Percentiles rank a stretch among this genome's conserved stretches.
Evolutionary conservation across 768 basidiomycete genomes (phyloP).

Genomic region (Rhodotorula babjevae): DNA sequence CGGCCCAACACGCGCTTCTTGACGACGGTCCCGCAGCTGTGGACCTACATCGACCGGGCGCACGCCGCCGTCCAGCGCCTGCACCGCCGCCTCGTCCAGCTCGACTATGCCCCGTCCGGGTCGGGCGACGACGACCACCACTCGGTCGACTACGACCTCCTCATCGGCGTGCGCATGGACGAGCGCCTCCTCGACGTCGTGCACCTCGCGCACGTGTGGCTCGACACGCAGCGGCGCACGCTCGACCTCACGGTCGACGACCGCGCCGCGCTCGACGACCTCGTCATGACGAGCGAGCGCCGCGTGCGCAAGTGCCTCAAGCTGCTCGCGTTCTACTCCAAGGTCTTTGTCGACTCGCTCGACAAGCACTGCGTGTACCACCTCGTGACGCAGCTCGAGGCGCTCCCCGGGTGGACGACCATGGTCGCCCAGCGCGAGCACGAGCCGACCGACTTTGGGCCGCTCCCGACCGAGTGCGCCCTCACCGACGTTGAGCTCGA

Average conservation of each 20-base stretch:
- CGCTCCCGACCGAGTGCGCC: slow-evolving; percentile 21
- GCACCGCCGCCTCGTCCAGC: slow-evolving; percentile 11
- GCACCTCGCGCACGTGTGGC: slow-evolving; percentile 29
- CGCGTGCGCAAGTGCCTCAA: slow-evolving; percentile 33
- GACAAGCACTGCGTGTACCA: slow-evolving; percentile 39
- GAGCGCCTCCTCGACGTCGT: slow-evolving; percentile 33
- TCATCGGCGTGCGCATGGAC: slow-evolving; percentile 35
- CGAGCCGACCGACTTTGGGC: slow-evolving; percentile 26
- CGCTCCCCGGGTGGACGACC: slow-evolving; percentile 22
- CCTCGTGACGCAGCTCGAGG: slow-evolving; percentile 34
- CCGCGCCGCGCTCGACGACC: not conserved
- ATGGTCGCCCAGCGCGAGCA: slow-evolving; percentile 26
- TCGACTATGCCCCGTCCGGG: slow-evolving; percentile 11
- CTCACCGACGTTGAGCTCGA: slow-evolving; percentile 34
- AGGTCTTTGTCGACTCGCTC: slow-evolving; percentile 32
- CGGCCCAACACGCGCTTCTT: slow-evolving; percentile 9
- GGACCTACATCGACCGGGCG: slow-evolving; percentile 25
- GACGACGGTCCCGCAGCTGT: slow-evolving; percentile 10
- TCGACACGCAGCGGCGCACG: slow-evolving; percentile 4
- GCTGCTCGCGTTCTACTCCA: slow-evolving; percentile 35
- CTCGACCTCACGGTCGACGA: slow-evolving; percentile 9
- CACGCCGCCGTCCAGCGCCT: slow-evolving; percentile 22
- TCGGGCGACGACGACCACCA: slow-evolving; percentile 14
- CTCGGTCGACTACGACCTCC: slow-evolving; percentile 28
- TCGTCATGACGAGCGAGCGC: slow-evolving; percentile 20